Evolutionary conservation across 2,329 filamentous ascomycete species (phyloP).

Genomic region (Gliomastix tumulicola): DNA sequence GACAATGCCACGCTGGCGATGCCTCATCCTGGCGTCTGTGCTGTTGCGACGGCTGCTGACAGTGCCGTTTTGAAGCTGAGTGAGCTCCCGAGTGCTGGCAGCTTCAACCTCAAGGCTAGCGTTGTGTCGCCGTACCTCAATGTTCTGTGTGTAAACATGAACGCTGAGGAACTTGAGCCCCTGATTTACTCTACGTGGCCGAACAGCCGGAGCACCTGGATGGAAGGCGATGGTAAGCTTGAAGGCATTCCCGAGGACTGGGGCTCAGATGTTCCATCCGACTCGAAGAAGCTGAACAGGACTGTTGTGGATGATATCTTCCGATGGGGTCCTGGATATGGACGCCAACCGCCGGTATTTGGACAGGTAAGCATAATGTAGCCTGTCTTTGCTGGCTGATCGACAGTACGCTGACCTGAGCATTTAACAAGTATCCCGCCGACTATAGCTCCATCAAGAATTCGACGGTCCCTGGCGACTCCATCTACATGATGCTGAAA

Average conservation of each 20-base stretch:
- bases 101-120: slow-evolving; percentile 61
- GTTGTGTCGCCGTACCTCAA: slow-evolving; percentile 66
- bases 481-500: slow-evolving; percentile 62
- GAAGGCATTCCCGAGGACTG: slow-evolving; percentile 26
- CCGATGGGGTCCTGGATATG: slow-evolving; percentile 49
- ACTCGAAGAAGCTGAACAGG: slow-evolving; percentile 35
- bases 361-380: slow-evolving; percentile 25
- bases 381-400: slow-evolving; percentile 16
- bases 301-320: slow-evolving; percentile 66
- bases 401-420: slow-evolving; percentile 11
- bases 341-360: slow-evolving; percentile 46
- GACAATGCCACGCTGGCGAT: slow-evolving; percentile 74
- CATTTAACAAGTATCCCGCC: slow-evolving; percentile 39
- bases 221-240: slow-evolving; percentile 22
- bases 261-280: slow-evolving; percentile 21
- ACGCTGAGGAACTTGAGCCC: slow-evolving; percentile 49
- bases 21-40: slow-evolving; percentile 63
- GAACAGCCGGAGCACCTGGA: slow-evolving; percentile 24
- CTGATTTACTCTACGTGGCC: slow-evolving; percentile 60
- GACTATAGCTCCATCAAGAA: slow-evolving; percentile 63
- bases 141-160: slow-evolving; percentile 65
- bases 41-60: slow-evolving; percentile 50
- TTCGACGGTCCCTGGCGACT: slow-evolving; percentile 28
- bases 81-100: slow-evolving; percentile 57
- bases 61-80: slow-evolving; percentile 67